These are phyloP conservation scores for Dictyostelium purpureum DNA, from an alignment of 78 protist genomes.

Conservation along the genomic window DNA sequence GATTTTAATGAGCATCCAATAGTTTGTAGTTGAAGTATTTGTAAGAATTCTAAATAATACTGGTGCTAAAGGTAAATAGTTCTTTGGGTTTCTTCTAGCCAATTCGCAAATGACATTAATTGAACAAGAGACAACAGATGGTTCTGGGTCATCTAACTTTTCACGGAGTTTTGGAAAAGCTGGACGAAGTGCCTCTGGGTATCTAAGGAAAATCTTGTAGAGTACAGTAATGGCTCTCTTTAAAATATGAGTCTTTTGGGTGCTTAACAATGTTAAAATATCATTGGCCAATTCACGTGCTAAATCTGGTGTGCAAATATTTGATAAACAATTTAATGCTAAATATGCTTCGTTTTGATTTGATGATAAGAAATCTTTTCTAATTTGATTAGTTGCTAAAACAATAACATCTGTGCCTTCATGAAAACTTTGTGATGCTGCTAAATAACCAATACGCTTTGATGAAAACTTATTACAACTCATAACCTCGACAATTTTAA, in stretches of 20 bases:
- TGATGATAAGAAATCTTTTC: conserved; percentile 88
- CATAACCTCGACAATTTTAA: conserved; percentile 97
- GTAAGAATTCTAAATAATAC: conserved; percentile 90
- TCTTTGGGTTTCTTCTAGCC: conserved; percentile 96
- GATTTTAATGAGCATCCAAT: conserved; percentile 98
- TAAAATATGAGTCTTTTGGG: conserved; percentile 88
- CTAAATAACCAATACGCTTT: conserved; percentile 96
- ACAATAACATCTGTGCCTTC: conserved; percentile 93
- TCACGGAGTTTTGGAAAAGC: conserved; percentile 94
- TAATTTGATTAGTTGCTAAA: conserved; percentile 93
- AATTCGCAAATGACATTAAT: conserved; percentile 98
- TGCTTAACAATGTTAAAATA: conserved; percentile 81
- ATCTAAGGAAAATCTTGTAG: conserved; percentile 92
- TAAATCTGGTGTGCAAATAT: conserved; percentile 93
- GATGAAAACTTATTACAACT: conserved; percentile 81
- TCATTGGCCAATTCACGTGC: conserved; percentile 96
- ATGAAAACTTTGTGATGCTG: conserved; percentile 91
- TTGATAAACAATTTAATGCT: conserved; percentile 93
- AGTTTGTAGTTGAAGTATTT: conserved; percentile 82
- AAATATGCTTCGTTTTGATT: conserved; percentile 92
- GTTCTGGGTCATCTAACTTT: conserved; percentile 93
- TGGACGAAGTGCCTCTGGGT: conserved; percentile 97
- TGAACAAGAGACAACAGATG: conserved; percentile 91
- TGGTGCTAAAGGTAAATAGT: conserved; percentile 96
- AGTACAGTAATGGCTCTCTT: conserved; percentile 89